These are phyloP conservation scores for Zopfia rhizophila DNA, from an alignment of 2,329 filamentous ascomycete species.

Conservation along the genomic window DNA sequence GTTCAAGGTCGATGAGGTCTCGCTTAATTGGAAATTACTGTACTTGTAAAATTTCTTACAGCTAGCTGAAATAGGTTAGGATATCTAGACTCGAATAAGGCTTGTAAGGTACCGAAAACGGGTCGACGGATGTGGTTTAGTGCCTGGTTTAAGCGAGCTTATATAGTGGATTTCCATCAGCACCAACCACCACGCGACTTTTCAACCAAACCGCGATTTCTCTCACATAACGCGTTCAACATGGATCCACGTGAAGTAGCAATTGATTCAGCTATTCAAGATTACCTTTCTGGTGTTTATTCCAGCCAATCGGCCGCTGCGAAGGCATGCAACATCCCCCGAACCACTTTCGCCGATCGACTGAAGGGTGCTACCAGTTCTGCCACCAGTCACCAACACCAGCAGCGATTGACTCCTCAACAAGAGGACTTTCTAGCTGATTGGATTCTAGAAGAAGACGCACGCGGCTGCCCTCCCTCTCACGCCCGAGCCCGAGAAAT, in stretches of 20 bases:
- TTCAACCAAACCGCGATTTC: too few species aligned
- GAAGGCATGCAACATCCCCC: constrained; percentile 15
- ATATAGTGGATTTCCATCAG: too few species aligned
- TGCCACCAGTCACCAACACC: constrained; percentile 17
- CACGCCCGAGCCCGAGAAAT: constrained; percentile 24
- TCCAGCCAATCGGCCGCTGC: constrained; percentile 14
- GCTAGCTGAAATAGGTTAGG: too few species aligned
- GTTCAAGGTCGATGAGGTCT: too few species aligned
- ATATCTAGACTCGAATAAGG: too few species aligned
- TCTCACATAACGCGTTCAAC: too few species aligned
- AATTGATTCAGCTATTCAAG: constrained; percentile 19
- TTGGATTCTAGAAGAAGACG: constrained; percentile 30
- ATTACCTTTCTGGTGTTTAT: constrained; percentile 23
- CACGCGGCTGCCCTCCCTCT: constrained; percentile 19
- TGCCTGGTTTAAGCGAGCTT: too few species aligned
- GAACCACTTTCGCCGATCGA: constrained; percentile 11
- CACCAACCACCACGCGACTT: too few species aligned
- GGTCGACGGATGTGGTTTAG: too few species aligned
- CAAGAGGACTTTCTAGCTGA: constrained; percentile 27
- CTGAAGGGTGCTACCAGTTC: constrained; percentile 9
- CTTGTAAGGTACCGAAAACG: too few species aligned
- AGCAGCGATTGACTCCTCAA: constrained; percentile 26
- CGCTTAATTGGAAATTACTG: too few species aligned
- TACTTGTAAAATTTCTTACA: too few species aligned
- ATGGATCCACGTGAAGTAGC: constrained; percentile 19